Percentiles rank a stretch among this genome's conserved stretches.
phyloP scores from a whole-genome alignment of 1,139 yeast species.

The Yamadazyma kanchanaburiensis region DNA sequence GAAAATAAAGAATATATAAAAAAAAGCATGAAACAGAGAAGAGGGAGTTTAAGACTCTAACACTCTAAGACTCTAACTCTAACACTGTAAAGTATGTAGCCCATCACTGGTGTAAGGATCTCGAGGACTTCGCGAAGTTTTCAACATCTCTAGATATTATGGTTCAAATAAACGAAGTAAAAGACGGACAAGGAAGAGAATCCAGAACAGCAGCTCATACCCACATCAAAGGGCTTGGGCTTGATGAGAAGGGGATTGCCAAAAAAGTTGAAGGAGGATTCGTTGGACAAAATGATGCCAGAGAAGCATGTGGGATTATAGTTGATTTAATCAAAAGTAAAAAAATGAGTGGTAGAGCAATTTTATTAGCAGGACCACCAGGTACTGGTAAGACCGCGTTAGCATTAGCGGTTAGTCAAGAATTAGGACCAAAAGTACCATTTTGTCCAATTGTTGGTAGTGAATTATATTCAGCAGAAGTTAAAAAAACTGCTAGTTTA shows the following conservation, averaged over 20 bases:
- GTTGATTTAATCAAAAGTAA: constrained; percentile 92
- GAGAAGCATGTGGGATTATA: constrained; percentile 96
- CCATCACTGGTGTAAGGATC: no score
- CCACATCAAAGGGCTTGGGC: constrained; percentile 92
- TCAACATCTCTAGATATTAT: constrained; percentile 24
- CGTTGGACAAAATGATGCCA: constrained; percentile 90
- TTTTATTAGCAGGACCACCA: constrained; percentile 93
- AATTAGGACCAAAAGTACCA: constrained; percentile 97
- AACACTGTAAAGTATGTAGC: no score
- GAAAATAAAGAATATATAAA: no score
- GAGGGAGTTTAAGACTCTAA: no score
- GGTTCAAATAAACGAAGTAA: constrained; percentile 86
- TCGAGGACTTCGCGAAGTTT: constrained; percentile 2
- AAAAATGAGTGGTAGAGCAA: constrained; percentile 95
- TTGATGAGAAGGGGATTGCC: constrained; percentile 88
- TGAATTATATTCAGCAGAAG: constrained; percentile 94
- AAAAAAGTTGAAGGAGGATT: constrained; percentile 88
- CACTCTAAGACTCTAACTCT: no score
- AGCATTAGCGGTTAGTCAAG: constrained; percentile 94
- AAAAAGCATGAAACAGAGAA: no score
- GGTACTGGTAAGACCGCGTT: constrained; percentile 98
- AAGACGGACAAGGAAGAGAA: constrained; percentile 51
- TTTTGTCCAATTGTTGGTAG: constrained; percentile 97
- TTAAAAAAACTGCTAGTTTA: constrained; percentile 92
- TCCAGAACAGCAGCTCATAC: constrained; percentile 95